Base-by-base conservation (phyloP, 495 filamentous ascomycete species). In the Hyphodiscus hymeniophilus region DNA sequence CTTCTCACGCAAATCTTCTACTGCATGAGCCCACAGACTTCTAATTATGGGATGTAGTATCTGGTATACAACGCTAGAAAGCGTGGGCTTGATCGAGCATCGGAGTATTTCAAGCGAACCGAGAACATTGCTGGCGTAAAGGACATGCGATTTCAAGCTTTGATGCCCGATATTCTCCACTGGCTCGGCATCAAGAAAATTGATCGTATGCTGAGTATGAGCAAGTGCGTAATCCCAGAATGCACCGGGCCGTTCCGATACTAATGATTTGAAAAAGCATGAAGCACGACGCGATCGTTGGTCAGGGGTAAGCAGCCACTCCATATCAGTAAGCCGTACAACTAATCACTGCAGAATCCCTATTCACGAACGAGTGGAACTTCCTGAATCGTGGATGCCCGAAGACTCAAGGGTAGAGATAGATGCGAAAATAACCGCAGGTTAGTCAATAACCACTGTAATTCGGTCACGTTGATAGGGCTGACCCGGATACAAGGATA, bases 151-250 rank as follows among this genome's bases (percentile, higher is more conserved):
- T 98, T 98, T 75, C 92, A 98, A 74, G 89, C 91, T n/a, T 72
- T 98, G 48, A 98, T 98, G 92, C 92, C 92, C 28, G 90, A 95
- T 61, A 91, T 97, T 55, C 78, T 98, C 36, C 92, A 98, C 66
- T 98, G 92, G 92, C 77, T 98, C 15, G 92, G 92, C 50, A 95
- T 98, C 60, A 94, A 83, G 67, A 97, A 97, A 74, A 97, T 98
- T 62, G 92, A 97, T 65, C 78, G 89, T 34, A 97, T 98, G 92
- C 74, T 98, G 41, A 94, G 87, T 66, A 97, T 98, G 92, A 92
- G 86, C 61, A 94, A 96, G 83, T 87, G 60, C 72, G 81, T 76
- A 3, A 17, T 34, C 40, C 22, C 18, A 18, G 7, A 32, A 10
- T 32, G 7, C 20, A 21, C 38, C 15, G 13, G 38, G 24, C 34